These are phyloP conservation scores for Quercus cerris DNA, from an alignment of 306 rosid genomes.

Conservation along the genomic window DNA sequence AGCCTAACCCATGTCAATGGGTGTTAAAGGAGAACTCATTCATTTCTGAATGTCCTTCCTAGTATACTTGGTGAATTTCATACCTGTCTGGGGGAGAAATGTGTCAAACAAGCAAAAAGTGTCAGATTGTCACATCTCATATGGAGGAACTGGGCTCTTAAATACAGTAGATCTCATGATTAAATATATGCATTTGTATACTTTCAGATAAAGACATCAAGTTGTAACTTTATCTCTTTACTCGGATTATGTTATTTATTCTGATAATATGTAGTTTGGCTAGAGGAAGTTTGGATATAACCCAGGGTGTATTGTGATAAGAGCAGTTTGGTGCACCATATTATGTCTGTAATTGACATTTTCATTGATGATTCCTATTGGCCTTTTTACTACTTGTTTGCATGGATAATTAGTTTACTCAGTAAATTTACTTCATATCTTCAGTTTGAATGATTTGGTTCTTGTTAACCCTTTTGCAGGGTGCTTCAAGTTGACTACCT, in stretches of 20 bases:
- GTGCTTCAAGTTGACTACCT: slow-evolving; percentile 71
- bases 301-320: background rate
- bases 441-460: slow-evolving; percentile 8
- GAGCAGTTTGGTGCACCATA: background rate
- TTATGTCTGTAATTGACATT: background rate
- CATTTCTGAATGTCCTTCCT: background rate
- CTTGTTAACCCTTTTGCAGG: slow-evolving; percentile 51
- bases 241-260: background rate
- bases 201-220: background rate
- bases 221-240: background rate
- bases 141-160: background rate
- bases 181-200: background rate
- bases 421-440: background rate
- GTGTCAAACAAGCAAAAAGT: background rate
- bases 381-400: background rate
- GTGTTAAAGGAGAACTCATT: background rate
- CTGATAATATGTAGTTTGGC: background rate
- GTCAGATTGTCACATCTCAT: background rate
- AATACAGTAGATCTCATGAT: background rate
- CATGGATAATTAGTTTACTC: background rate
- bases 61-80: background rate
- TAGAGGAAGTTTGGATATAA: background rate
- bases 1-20: background rate
- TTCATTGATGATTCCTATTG: no score
- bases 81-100: background rate